Conservation (phyloP, 2,329 filamentous ascomycete genomes). For the Exophiala sp. region DNA sequence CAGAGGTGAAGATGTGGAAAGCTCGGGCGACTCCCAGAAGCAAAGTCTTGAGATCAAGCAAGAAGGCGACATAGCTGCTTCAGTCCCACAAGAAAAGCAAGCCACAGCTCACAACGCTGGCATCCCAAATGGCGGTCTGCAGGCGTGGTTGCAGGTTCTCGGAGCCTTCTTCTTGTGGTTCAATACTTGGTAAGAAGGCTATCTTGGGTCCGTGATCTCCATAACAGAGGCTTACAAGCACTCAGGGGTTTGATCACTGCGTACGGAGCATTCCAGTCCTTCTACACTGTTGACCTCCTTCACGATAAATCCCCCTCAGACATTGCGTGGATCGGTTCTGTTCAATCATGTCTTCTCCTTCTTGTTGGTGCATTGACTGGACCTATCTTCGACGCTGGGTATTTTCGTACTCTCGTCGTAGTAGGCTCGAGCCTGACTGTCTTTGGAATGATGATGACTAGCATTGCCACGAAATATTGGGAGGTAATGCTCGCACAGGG, state of each 20-base stretch:
- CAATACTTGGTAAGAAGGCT: constrained; percentile 16
- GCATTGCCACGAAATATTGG: constrained; percentile 45
- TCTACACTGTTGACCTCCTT: constrained; percentile 70
- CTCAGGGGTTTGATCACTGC: constrained; percentile 10
- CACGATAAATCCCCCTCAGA: constrained; percentile 62
- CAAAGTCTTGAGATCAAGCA: too few species aligned
- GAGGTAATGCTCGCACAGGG: constrained; percentile 53
- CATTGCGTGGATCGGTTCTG: constrained; percentile 81
- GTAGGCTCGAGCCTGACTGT: constrained; percentile 60
- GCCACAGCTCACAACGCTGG: too few species aligned
- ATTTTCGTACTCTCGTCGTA: constrained; percentile 67
- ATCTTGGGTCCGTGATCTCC: too few species aligned
- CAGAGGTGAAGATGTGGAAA: too few species aligned
- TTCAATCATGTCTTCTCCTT: constrained; percentile 79
- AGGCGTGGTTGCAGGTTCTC: constrained; percentile 24
- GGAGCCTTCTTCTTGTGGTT: constrained; percentile 17
- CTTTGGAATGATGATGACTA: constrained; percentile 24
- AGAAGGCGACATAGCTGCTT: too few species aligned
- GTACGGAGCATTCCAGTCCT: constrained; percentile 70
- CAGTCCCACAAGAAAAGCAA: too few species aligned
- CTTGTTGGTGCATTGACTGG: constrained; percentile 81
- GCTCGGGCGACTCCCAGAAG: too few species aligned
- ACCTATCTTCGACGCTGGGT: constrained; percentile 80
- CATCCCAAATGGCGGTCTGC: constrained; percentile 11
- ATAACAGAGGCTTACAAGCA: too few species aligned